Evolutionary conservation across 2,329 filamentous ascomycete genomes (phyloP).

Genomic region (Boeremia lycopersici): DNA sequence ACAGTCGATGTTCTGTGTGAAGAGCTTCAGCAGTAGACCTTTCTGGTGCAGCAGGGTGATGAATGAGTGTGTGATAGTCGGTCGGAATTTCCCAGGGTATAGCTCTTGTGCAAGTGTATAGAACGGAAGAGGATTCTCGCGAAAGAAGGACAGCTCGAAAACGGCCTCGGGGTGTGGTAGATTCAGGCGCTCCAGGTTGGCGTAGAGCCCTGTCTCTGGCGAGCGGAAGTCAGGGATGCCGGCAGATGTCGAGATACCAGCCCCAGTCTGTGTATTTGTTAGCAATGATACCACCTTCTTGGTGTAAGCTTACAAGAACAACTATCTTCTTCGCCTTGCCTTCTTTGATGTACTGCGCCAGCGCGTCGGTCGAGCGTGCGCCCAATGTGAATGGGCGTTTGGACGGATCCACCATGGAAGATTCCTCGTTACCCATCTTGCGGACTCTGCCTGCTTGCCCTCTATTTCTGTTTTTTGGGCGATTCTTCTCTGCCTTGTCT

Average conservation of each 20-base stretch:
- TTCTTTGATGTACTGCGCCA: slow-evolving; percentile 81
- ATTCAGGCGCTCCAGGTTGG: slow-evolving; percentile 84
- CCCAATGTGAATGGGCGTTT: slow-evolving; percentile 69
- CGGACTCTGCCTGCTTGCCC: slow-evolving; percentile 29
- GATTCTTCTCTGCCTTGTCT: slow-evolving; percentile 26
- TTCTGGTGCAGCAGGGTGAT: slow-evolving; percentile 81
- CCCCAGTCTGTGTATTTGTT: slow-evolving; percentile 65
- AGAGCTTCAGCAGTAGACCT: slow-evolving; percentile 79
- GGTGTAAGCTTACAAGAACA: slow-evolving; percentile 65
- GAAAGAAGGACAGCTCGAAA: slow-evolving; percentile 92
- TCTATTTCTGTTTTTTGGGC: slow-evolving; percentile 24
- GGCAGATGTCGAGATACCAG: slow-evolving; percentile 79
- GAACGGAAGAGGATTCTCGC: slow-evolving; percentile 82
- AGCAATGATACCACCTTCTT: background rate
- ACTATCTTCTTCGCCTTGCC: slow-evolving; percentile 74
- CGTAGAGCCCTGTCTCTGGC: slow-evolving; percentile 90
- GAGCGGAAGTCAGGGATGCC: slow-evolving; percentile 92
- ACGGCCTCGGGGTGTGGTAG: slow-evolving; percentile 90
- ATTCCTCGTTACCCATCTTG: slow-evolving; percentile 89
- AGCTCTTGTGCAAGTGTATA: slow-evolving; percentile 91
- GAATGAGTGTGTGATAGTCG: slow-evolving; percentile 90
- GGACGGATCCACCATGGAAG: slow-evolving; percentile 70
- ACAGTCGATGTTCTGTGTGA: slow-evolving; percentile 98
- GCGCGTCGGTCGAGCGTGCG: slow-evolving; percentile 70
- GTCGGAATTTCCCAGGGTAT: slow-evolving; percentile 86